Percentiles rank a stretch among this genome's conserved stretches.
Conservation (phyloP, 352 stramenopile species). For the Phytophthora crassamura region DNA sequence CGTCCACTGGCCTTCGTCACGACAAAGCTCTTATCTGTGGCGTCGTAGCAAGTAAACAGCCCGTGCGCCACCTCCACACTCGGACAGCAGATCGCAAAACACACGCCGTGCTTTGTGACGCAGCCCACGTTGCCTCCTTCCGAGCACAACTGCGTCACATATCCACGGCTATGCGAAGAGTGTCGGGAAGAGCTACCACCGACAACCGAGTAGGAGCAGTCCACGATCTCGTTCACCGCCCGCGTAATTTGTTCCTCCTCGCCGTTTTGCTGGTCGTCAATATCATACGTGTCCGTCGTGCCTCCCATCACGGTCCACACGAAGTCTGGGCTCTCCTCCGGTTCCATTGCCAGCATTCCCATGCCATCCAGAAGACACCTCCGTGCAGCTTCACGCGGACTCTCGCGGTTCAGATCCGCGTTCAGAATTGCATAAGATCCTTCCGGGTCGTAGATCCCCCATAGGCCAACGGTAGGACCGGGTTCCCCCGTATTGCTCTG, state of each 20-base stretch:
- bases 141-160: slow-evolving; percentile 78
- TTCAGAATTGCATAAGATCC: slow-evolving; percentile 84
- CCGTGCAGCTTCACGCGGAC: slow-evolving; percentile 64
- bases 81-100: slow-evolving; percentile 80
- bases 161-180: slow-evolving; percentile 29
- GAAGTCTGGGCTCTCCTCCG: slow-evolving; percentile 79
- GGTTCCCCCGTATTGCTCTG: slow-evolving; percentile 28
- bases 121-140: slow-evolving; percentile 65
- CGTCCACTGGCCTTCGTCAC: slow-evolving; percentile 72
- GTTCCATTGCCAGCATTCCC: slow-evolving; percentile 74
- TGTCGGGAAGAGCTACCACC: slow-evolving; percentile 56
- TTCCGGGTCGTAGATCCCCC: slow-evolving; percentile 86
- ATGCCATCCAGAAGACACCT: slow-evolving; percentile 74
- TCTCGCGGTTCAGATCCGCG: slow-evolving; percentile 63
- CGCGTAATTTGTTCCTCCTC: slow-evolving; percentile 74
- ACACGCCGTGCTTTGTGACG: slow-evolving; percentile 73
- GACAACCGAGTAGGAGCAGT: slow-evolving; percentile 75
- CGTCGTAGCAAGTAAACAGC: slow-evolving; percentile 87
- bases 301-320: slow-evolving; percentile 71
- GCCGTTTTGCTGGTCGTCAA: slow-evolving; percentile 48
- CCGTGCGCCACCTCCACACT: slow-evolving; percentile 82
- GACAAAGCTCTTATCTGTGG: slow-evolving; percentile 69
- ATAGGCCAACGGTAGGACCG: slow-evolving; percentile 64
- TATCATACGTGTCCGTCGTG: slow-evolving; percentile 51
- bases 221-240: slow-evolving; percentile 75